Evolutionary conservation across 306 rosid species (phyloP), one percentile per base, ranked within the genome.

Genomic region (Nissolia schottii): DNA sequence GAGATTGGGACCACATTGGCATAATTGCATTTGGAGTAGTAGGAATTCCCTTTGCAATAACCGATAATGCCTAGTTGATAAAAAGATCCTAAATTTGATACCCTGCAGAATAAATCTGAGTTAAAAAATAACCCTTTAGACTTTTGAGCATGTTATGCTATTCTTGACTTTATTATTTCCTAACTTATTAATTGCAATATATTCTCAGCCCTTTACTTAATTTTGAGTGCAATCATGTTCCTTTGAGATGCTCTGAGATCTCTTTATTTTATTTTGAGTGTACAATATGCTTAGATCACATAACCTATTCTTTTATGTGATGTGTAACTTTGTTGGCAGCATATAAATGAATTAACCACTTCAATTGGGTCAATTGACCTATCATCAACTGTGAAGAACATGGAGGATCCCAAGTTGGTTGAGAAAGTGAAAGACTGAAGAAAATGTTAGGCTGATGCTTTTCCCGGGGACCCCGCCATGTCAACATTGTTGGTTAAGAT

Each of bases 281-380:
- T 14, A 4, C 18, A 37, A 37, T 43, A 29, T 64, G 40, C 67
- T 75, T 59, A 43, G 34, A 23, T 49, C 22, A 18, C 45, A 43
- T 38, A 20, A 35, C 57, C 53, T 35, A 46, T 23, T 54, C 3
- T 37, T 59, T 72, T 4, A 7, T 41, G 6, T 27, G 3, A 7
- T 41, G 6, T 27, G 14, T 38, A 3, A 35, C 29, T 40, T 53
- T 38, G 73, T 62, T 83, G 56, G 77, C 88, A 82, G 90, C 87
- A 76, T 31, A 65, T 88, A 72, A 87, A 81, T 28, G 84, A 80
- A 32, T 49, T 91, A 77, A 74, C 86, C 6, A 61, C 74, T 71
- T 54, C 79, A 53, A 65, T 87, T 45, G 89, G 84, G 74, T 78
- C 87, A 22, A 63, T 84, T 49, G 83, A 80, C 51, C 37, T 84